These are phyloP conservation scores for Fragilariopsis cylindrus DNA, from an alignment of 108 stramenopile species.

Conservation along the genomic window DNA sequence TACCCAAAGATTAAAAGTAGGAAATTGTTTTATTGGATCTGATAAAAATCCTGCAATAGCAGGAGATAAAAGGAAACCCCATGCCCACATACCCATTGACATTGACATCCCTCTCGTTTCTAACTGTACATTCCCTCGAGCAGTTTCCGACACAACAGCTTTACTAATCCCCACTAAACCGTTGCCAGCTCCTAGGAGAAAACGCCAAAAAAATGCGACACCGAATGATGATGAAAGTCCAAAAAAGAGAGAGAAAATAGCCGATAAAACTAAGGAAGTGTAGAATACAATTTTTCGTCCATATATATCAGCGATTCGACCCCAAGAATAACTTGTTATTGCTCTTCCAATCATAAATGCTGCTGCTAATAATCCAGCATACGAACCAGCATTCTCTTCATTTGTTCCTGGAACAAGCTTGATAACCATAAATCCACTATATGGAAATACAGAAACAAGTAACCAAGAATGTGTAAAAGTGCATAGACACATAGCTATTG, in stretches of 20 bases:
- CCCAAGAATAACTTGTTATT: constrained; percentile 54
- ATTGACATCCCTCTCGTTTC: constrained; percentile 44
- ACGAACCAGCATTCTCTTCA: constrained; percentile 56
- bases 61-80: constrained; percentile 53
- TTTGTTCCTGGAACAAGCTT: constrained; percentile 31
- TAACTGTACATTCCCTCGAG: constrained; percentile 36
- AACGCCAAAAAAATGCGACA: constrained; percentile 50
- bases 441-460: constrained; percentile 65
- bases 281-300: constrained; percentile 57
- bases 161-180: constrained; percentile 55
- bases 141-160: constrained; percentile 54
- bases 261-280: constrained; percentile 38
- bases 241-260: constrained; percentile 56
- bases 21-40: constrained; percentile 58
- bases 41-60: constrained; percentile 56
- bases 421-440: constrained; percentile 65
- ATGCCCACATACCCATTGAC: constrained; percentile 25
- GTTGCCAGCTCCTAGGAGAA: constrained; percentile 47
- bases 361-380: constrained; percentile 62
- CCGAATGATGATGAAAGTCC: constrained; percentile 47
- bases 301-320: constrained; percentile 55
- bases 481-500: neutral
- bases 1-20: constrained; percentile 19
- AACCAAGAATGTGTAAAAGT: constrained; percentile 39
- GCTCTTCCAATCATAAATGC: constrained; percentile 73